phyloP scores from a whole-genome alignment of 2,329 filamentous ascomycete species.

The Talaromyces sp. region DNA sequence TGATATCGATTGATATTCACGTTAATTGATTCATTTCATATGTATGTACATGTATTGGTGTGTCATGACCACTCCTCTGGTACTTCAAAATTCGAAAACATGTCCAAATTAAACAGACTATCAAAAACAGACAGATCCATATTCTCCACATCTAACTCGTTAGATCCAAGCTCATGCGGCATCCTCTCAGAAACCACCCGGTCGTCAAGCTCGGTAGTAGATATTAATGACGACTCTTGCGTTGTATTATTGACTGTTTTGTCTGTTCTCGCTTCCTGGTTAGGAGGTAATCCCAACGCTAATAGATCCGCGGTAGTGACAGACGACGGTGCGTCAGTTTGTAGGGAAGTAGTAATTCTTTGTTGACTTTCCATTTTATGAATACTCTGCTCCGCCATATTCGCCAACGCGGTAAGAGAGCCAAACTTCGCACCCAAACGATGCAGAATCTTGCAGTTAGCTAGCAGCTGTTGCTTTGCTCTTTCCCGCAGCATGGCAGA shows the following conservation, averaged over 20 bases:
- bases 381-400: constrained; percentile 4
- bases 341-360: background rate
- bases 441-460: background rate
- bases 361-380: constrained; percentile 4
- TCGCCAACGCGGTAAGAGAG: background rate
- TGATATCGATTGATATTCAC: background rate
- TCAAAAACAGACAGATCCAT: constrained; percentile 4
- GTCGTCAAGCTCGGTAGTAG: background rate
- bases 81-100: background rate
- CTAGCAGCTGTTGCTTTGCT: background rate
- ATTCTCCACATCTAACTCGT: background rate
- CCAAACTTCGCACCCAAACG: background rate
- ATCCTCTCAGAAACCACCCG: background rate
- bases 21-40: background rate
- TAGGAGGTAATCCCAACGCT: background rate
- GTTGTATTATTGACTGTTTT: background rate
- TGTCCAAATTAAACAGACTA: constrained; percentile 1
- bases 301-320: background rate
- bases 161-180: background rate
- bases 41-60: background rate
- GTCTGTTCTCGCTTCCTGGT: background rate
- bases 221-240: background rate
- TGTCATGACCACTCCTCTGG: background rate
- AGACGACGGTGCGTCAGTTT: background rate
- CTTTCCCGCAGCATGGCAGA: constrained; percentile 51